Percentiles rank a stretch among this genome's conserved stretches.
phyloP scores from a whole-genome alignment of 116 monocot genomes.

The Phalaenopsis hybrid region DNA sequence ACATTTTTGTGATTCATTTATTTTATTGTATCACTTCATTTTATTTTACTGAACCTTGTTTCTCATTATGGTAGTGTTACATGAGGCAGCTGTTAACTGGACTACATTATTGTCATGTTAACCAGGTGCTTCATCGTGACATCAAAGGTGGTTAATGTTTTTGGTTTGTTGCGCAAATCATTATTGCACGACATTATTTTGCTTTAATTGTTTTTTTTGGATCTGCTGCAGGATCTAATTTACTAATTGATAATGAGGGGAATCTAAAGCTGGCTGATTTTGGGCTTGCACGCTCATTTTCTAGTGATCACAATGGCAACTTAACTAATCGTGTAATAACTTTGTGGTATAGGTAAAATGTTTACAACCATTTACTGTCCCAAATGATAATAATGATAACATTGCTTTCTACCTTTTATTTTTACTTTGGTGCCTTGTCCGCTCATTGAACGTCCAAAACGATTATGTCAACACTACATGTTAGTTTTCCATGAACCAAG shows the following conservation, averaged over 20 bases:
- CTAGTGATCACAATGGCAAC: constrained; percentile 89
- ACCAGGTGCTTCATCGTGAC: constrained; percentile 96
- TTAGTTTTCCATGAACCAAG: neutral
- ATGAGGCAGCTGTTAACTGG: constrained; percentile 97
- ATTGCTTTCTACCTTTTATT: neutral
- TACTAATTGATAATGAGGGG: constrained; percentile 93
- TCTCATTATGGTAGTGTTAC: constrained; percentile 53
- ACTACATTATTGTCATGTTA: constrained; percentile 96
- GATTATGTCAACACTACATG: neutral
- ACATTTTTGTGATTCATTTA: neutral
- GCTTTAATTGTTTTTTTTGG: neutral
- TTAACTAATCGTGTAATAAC: constrained; percentile 97
- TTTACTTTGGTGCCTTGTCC: neutral
- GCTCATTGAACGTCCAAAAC: neutral
- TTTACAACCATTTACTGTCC: neutral
- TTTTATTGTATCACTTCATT: neutral
- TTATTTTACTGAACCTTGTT: neutral
- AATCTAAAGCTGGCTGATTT: constrained; percentile 99
- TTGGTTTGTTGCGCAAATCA: neutral
- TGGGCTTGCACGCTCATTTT: constrained; percentile 93
- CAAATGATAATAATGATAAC: neutral
- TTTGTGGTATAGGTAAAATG: constrained; percentile 90
- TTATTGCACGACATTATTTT: neutral
- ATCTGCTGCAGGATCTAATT: constrained; percentile 72
- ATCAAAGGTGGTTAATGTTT: constrained; percentile 66